phyloP scores from a whole-genome alignment of 768 basidiomycete genomes.

The Termitomyces sp. region DNA sequence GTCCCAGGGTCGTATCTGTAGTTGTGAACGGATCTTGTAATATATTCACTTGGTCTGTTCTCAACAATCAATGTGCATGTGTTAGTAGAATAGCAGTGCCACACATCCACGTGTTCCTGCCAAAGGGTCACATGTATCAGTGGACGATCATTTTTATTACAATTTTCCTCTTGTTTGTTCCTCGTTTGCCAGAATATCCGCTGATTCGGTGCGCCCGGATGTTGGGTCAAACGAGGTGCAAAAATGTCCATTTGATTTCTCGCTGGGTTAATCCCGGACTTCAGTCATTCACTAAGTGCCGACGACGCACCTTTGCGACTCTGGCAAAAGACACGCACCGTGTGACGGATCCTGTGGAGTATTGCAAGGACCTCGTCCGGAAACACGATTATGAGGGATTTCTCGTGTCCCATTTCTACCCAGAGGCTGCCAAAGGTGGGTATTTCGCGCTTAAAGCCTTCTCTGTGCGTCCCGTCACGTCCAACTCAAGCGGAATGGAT shows the following conservation, averaged over 20 bases:
- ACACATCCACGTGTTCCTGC: background rate
- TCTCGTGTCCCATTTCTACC: conserved; percentile 66
- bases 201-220: background rate
- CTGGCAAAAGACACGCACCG: conserved; percentile 1
- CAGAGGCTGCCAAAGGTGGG: conserved; percentile 53
- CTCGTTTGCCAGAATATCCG: background rate
- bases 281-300: background rate
- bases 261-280: background rate
- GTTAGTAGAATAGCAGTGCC: too few relatives aligned
- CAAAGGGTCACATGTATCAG: background rate
- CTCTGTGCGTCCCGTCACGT: conserved; percentile 49
- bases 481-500: conserved; percentile 1
- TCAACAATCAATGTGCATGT: too few relatives aligned
- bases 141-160: background rate
- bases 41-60: background rate
- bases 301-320: conserved; percentile 9
- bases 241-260: background rate
- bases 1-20: background rate
- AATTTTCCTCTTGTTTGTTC: background rate
- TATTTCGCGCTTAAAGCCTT: conserved; percentile 83
- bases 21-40: background rate
- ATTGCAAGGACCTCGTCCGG: conserved; percentile 68
- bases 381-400: conserved; percentile 83
- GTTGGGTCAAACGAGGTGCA: background rate
- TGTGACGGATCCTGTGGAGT: conserved; percentile 41